Percentiles rank a stretch among this genome's conserved stretches.
Evolutionary conservation across 331 rosid species (phyloP).

Genomic region (Spiraea crenata): DNA sequence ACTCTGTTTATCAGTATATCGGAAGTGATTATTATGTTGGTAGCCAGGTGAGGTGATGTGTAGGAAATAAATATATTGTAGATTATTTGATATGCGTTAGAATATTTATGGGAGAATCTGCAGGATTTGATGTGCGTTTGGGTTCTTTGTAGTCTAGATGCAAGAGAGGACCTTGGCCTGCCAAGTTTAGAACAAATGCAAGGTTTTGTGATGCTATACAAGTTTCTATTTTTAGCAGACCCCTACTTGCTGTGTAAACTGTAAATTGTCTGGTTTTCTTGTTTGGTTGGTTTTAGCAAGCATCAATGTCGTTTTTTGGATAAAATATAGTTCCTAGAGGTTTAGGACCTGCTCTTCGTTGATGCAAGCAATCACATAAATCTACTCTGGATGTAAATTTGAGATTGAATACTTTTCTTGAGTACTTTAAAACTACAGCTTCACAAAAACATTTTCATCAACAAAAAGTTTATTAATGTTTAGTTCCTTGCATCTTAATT

Average conservation of each 20-base stretch:
- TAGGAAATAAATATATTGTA: background rate
- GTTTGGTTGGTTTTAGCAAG: no score
- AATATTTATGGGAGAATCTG: background rate
- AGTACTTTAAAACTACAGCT: no score
- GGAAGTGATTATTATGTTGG: slow-evolving; percentile 11
- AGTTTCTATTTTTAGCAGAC: slow-evolving; percentile 17
- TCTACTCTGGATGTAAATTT: no score
- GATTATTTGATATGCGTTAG: background rate
- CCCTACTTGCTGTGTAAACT: background rate
- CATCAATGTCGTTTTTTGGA: no score
- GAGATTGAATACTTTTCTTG: no score
- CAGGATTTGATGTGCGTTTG: background rate
- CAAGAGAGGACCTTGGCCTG: background rate
- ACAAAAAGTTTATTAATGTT: no score
- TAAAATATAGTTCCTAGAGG: no score
- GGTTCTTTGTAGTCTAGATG: background rate
- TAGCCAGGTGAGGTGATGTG: background rate
- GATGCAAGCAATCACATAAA: no score
- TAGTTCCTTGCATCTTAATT: no score
- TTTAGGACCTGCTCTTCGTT: no score
- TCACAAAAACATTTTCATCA: no score
- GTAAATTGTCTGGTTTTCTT: background rate
- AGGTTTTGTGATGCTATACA: background rate
- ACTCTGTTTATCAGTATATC: no score
- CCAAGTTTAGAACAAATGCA: slow-evolving; percentile 7